Base-by-base conservation (phyloP, 148 eudicot species). In the Rhododendron ferrugineum region DNA sequence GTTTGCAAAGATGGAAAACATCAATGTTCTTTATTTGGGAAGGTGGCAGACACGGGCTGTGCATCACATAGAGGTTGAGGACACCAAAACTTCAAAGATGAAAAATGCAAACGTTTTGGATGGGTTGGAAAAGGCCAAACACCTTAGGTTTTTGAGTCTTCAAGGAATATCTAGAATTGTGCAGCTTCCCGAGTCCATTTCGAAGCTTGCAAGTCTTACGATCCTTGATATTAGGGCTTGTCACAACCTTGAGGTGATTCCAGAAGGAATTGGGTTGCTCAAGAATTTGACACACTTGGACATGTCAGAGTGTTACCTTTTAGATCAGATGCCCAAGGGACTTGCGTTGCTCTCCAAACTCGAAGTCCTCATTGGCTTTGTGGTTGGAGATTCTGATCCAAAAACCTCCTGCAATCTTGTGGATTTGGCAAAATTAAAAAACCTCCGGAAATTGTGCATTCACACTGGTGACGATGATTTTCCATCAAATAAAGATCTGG, bases 361-460 rank as follows among this genome's bases (percentile, higher is more conserved):
- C 5, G 86, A 84, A 86, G 95, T 93, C 23, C 87, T 93, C 15
- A 84, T 88, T 66, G 93, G 95, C 32, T 93, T 93, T 40, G 90
- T 89, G 32, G 90, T 90, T 47, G 66, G 85, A 54, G 84, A 82
- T 36, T 74, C 81, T 2, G 9, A 44, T 6, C 80, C 75, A 22
- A 70, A 81, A 37, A 50, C 46, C 18, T 50, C 84, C 2, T 92
- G 94, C 76, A 88, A 77, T 30, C 90, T 92, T 20, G 36, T 30
- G 2, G 92, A 91, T 83, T 84, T 92, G 86, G 8, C 26, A 30
- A 83, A 37, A 28, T 77, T 91, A 68, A 14, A 22, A 11, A 70
- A 84, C 2, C 79, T 93, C 56, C 86, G 83, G 37, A 91, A 90
- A 34, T 88, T 91, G 79, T 86, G 91, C 82, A 89, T 91, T 73